Evolutionary conservation across 2,329 filamentous ascomycete genomes (phyloP).

Genomic region (Arachnopeziza araneosa): DNA sequence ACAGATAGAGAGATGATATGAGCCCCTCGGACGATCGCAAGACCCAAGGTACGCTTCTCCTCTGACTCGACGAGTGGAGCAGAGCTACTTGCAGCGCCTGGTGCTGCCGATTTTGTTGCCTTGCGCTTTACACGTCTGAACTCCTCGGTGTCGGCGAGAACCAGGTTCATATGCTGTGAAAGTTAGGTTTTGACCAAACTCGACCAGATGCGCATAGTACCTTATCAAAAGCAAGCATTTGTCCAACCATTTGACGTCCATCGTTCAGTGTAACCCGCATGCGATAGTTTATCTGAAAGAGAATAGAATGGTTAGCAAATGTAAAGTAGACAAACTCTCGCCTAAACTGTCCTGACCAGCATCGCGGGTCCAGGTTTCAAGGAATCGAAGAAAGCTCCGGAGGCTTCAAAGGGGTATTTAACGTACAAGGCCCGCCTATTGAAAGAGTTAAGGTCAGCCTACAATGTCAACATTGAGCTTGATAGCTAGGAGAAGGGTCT

Average conservation of each 20-base stretch:
- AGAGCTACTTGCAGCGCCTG: slow-evolving; percentile 49
- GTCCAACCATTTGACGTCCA: slow-evolving; percentile 91
- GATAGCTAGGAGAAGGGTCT: slow-evolving; percentile 31
- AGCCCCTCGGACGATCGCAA: slow-evolving; percentile 90
- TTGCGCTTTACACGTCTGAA: slow-evolving; percentile 88
- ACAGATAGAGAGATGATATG: slow-evolving; percentile 93
- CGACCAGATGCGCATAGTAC: slow-evolving; percentile 36
- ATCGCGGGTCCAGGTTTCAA: slow-evolving; percentile 2
- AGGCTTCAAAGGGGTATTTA: slow-evolving; percentile 16
- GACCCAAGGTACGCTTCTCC: slow-evolving; percentile 93
- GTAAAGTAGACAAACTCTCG: background rate
- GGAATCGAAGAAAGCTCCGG: slow-evolving; percentile 31
- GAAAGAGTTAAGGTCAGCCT: slow-evolving; percentile 52
- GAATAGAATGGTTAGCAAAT: background rate
- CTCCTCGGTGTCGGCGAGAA: slow-evolving; percentile 97
- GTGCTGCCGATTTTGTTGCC: slow-evolving; percentile 61
- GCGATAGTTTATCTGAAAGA: slow-evolving; percentile 87
- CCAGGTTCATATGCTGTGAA: slow-evolving; percentile 92
- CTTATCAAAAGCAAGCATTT: slow-evolving; percentile 99
- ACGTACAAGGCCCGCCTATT: slow-evolving; percentile 68
- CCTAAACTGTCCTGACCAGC: slow-evolving; percentile 13
- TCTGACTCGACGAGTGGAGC: slow-evolving; percentile 76
- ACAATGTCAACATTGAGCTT: slow-evolving; percentile 45
- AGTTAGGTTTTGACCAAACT: background rate
- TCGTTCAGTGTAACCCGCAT: slow-evolving; percentile 97